phyloP scores from a whole-genome alignment of 331 rosid genomes.

The Spiraea crenata region DNA sequence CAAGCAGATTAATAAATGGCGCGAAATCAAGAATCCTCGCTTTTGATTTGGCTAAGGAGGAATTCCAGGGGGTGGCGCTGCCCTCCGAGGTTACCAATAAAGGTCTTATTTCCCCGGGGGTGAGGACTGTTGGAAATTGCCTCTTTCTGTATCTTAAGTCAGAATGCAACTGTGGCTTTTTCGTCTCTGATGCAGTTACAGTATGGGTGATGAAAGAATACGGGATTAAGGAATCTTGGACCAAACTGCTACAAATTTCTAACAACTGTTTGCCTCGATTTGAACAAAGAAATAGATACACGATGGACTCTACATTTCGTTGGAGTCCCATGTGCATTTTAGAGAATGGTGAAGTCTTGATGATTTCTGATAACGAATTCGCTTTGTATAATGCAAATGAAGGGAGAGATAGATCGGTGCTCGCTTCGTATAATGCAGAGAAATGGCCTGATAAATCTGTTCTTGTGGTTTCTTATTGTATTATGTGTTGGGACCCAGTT shows the following conservation, averaged over 20 bases:
- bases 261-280: neutral
- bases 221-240: conserved; percentile 7
- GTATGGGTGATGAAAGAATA: conserved; percentile 10
- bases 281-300: neutral
- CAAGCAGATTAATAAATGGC: too few species aligned
- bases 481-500: too few species aligned
- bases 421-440: too few species aligned
- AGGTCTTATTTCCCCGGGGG: neutral
- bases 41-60: conserved; percentile 11
- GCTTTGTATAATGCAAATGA: neutral
- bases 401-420: neutral
- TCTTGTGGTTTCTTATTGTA: too few species aligned
- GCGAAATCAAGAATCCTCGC: neutral
- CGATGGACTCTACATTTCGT: neutral
- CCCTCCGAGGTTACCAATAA: neutral
- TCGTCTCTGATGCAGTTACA: neutral
- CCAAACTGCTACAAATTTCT: neutral
- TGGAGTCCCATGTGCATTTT: neutral
- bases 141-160: neutral
- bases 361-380: neutral
- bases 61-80: neutral
- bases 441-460: too few species aligned
- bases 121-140: neutral
- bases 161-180: too few species aligned
- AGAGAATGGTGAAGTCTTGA: conserved; percentile 10